Base-by-base conservation (phyloP, 768 basidiomycete species). In the Phanerodontia chrysosporium region DNA sequence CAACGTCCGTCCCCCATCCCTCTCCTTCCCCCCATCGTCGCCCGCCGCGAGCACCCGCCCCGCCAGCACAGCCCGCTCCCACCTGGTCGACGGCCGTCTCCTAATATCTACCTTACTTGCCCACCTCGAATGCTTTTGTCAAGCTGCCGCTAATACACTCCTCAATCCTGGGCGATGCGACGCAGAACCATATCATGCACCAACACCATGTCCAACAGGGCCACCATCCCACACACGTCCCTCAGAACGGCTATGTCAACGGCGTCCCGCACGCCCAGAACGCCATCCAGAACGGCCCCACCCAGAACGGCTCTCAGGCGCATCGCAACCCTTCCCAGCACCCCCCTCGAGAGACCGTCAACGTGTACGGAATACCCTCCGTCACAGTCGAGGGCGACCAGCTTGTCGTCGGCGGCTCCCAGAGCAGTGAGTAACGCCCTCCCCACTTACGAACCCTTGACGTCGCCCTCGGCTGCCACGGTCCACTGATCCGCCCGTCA, bases 321-420 rank as follows among this genome's bases (percentile, higher is more conserved):
- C 59, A 56, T 54, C 64, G 65, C 46, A 63, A 62, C 57, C 30
- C 67, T 18, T 58, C 64, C 5, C 55, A 64, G 29, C 66, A 63
- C 18, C 57, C 65, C n/a, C 68, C 66, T 61, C 87, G 84, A 73
- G 83, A 87, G 58, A 82, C 84, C 62, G 78, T 90, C 72, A 77
- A 75, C 58, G 86, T 91, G 63, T 72, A 82, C 65, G 91, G 84
- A 46, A 83, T 92, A 57, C 91, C 91, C 65, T 85, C 91, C 59
- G 85, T 92, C 66, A 77, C 86, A 56, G 84, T 92, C 65, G 79
- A 83, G 63, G 78, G 84, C 72, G 82, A 85, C 69, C 79, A 77
- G 58, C 84, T 92, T 64, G 74, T 85, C 66, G 87, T 92, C 67
- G 91, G 91, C 66, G 80, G 82, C 58, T 80, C 90, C 36, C 78